Conservation (phyloP, 1,284 basidiomycete genomes). For the Ustilago trichophora region DNA sequence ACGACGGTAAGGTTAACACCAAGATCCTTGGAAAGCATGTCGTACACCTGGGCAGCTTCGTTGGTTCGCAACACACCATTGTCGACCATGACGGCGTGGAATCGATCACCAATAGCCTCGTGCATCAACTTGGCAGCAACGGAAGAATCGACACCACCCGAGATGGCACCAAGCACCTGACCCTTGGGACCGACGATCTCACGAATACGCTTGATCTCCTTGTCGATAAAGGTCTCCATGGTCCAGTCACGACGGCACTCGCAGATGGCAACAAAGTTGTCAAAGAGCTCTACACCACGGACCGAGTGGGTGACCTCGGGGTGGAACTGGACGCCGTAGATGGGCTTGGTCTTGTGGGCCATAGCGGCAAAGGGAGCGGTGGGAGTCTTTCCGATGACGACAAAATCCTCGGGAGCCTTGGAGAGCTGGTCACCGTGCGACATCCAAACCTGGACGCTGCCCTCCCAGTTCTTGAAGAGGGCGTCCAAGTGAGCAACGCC, state of each 20-base stretch:
- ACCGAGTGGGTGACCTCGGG: conserved; percentile 97
- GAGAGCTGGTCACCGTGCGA: conserved; percentile 96
- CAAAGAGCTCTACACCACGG: conserved; percentile 89
- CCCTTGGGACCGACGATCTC: conserved; percentile 94
- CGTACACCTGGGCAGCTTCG: conserved; percentile 91
- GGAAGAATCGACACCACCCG: conserved; percentile 96
- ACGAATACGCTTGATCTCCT: conserved; percentile 92
- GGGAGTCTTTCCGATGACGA: conserved; percentile 84
- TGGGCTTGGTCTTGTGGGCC: conserved; percentile 85
- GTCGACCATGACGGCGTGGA: conserved; percentile 99
- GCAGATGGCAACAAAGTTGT: conserved; percentile 85
- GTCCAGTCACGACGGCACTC: conserved; percentile 87
- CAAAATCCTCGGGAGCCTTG: conserved; percentile 82
- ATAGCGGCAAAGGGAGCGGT: conserved; percentile 93
- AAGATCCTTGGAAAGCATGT: conserved; percentile 91
- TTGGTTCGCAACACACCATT: conserved; percentile 94
- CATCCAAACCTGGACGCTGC: conserved; percentile 95
- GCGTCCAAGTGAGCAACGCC: conserved; percentile 73
- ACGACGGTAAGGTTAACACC: conserved; percentile 96
- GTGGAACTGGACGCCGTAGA: conserved; percentile 99
- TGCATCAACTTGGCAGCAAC: conserved; percentile 99
- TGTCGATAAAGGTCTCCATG: conserved; percentile 99
- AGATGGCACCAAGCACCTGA: conserved; percentile 96
- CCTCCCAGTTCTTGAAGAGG: conserved; percentile 84
- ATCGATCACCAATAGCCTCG: conserved; percentile 94